Evolutionary conservation across 2,329 filamentous ascomycete genomes (phyloP), one percentile per base, ranked within the genome.

Genomic region (Metarhizium robertsii): DNA sequence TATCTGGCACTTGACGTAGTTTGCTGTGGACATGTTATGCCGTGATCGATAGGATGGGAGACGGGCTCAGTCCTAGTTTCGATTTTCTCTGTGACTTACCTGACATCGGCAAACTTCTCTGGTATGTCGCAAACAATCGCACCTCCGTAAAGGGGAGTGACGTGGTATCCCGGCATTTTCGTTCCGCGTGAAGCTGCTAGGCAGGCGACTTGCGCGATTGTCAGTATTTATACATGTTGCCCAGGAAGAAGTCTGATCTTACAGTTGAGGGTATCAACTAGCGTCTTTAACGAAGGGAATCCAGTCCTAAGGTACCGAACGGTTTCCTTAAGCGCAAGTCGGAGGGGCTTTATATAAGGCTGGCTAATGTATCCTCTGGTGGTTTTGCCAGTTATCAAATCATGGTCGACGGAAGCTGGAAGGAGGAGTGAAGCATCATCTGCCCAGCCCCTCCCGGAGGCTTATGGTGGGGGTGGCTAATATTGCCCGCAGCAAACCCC

Each of bases 1-100:
- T 88, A 68, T 92, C 86, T 52, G 88, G 88, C 5, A 92, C 84
- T 72, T 90, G 81, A 60, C 88, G 84, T 62, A 91, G 79, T 54
- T 80, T 79, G 73, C 87, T 90, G 59, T 53, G 38, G 20, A 29
- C 49, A 42, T 2, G 43, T 49, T 8, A 34, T 36, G 45, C 14
- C 45, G 36, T 51, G 25, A 18, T 62, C 40, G 13, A 16, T 42
- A 29, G 13, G 45, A 29, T n/a, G 18, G 18, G n/a, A 14, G 18
- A n/a, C 43, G n/a, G 14, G 20, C 13, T 48, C 18, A 7, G 18
- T 59, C 73, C 16, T 16, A 18, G n/a, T 53, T 29, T 4, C 25
- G 10, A 13, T 36, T 8, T 34, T 34, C 32, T 34, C 32, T n/a
- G 30, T 4, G 16, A 40, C 56, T 48, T 38, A 89, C 87, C 86